Percentiles rank a stretch among this genome's conserved stretches.
phyloP scores from a whole-genome alignment of 129 eudicot genomes.

The Flaveria robusta region DNA sequence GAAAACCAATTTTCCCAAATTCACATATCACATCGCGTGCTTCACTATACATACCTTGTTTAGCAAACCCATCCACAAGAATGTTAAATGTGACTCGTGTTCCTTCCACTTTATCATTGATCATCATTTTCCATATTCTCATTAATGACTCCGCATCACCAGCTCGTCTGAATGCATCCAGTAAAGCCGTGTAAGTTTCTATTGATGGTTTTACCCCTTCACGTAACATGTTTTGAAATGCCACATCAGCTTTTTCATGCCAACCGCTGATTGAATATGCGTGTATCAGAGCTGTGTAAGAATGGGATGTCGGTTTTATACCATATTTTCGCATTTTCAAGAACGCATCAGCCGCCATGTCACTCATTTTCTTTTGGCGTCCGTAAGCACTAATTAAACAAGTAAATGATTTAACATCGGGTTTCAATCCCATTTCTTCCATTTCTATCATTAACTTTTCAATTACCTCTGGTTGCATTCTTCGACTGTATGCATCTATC shows the following conservation, averaged over 20 bases:
- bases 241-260: constrained; percentile 81
- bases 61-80: constrained; percentile 88
- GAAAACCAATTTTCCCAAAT: constrained; percentile 76
- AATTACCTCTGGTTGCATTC: constrained; percentile 84
- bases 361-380: constrained; percentile 78
- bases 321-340: constrained; percentile 78
- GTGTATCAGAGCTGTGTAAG: constrained; percentile 85
- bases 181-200: constrained; percentile 85
- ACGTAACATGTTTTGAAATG: constrained; percentile 74
- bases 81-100: constrained; percentile 83
- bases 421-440: constrained; percentile 61
- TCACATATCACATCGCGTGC: constrained; percentile 85
- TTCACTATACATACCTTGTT: constrained; percentile 76
- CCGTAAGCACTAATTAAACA: constrained; percentile 88
- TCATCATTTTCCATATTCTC: constrained; percentile 89
- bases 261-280: constrained; percentile 80
- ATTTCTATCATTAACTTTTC: constrained; percentile 79
- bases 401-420: constrained; percentile 79
- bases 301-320: constrained; percentile 78
- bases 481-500: constrained; percentile 86
- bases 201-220: constrained; percentile 76
- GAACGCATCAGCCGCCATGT: constrained; percentile 88
- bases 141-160: constrained; percentile 73
- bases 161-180: constrained; percentile 83
- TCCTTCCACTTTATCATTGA: constrained; percentile 72